phyloP scores from a whole-genome alignment of 2,329 filamentous ascomycete species.

The Clarireedia monteithiana region DNA sequence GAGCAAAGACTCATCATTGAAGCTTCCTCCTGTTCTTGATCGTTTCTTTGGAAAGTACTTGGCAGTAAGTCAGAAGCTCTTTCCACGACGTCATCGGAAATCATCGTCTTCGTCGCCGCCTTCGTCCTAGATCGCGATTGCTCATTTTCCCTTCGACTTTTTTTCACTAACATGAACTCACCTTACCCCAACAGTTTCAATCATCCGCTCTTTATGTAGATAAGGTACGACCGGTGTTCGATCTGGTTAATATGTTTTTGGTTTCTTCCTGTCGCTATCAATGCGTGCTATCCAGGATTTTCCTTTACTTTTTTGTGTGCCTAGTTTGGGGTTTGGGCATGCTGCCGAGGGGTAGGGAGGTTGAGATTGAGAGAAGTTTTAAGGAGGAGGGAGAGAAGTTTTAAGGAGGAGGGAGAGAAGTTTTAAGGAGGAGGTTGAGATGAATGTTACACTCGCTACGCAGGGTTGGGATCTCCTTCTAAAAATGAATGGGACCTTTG shows the following conservation, averaged over 20 bases:
- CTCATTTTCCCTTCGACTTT: neutral
- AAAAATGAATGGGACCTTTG: neutral
- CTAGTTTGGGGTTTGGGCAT: constrained; percentile 14
- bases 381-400: too few species aligned
- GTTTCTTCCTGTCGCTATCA: constrained; percentile 14
- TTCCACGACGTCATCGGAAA: neutral
- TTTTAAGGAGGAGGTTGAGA: too few species aligned
- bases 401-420: too few species aligned
- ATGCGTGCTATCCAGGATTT: constrained; percentile 11
- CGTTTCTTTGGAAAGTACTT: constrained; percentile 12
- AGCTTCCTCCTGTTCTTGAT: constrained; percentile 9
- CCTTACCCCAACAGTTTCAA: constrained; percentile 7
- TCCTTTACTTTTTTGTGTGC: constrained; percentile 11
- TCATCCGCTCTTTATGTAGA: constrained; percentile 6
- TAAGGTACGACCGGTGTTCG: constrained; percentile 2
- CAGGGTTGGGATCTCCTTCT: neutral
- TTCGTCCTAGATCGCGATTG: neutral
- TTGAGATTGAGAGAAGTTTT: neutral
- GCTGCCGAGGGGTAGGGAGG: constrained; percentile 3
- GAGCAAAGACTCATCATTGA: neutral
- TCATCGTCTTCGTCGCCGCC: neutral
- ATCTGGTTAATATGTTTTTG: constrained; percentile 9
- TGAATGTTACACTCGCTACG: neutral
- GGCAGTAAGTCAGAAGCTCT: constrained; percentile 6
- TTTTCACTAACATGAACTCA: neutral